Conservation (phyloP, 176 grass and related monocot genomes). For the Aegilops umbellulata region DNA sequence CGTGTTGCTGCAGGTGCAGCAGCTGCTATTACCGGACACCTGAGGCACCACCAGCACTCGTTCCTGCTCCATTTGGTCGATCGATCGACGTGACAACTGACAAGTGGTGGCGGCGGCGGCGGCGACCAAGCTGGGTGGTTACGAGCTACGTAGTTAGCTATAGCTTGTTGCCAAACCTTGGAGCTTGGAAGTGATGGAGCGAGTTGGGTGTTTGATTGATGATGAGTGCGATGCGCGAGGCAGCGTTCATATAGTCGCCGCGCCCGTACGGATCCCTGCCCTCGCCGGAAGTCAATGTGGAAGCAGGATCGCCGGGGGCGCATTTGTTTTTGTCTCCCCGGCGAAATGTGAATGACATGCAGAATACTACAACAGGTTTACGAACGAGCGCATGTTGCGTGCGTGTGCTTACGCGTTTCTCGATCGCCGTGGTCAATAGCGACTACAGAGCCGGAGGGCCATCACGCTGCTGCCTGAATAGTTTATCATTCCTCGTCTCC, state of each 20-base stretch:
- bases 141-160: background rate
- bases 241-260: constrained; percentile 18
- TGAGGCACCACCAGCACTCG: background rate
- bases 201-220: background rate
- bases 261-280: background rate
- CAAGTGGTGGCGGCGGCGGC: background rate
- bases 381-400: background rate
- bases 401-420: constrained; percentile 31
- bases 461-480: background rate
- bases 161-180: background rate
- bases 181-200: background rate
- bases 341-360: constrained; percentile 50
- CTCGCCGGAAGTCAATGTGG: constrained; percentile 18
- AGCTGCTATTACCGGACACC: background rate
- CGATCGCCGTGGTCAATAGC: background rate
- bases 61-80: constrained; percentile 33
- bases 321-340: background rate
- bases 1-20: constrained; percentile 21
- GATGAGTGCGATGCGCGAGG: constrained; percentile 5
- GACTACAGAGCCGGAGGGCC: background rate
- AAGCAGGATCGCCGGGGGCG: background rate
- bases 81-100: background rate
- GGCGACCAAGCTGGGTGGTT: background rate
- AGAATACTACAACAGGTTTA: background rate
- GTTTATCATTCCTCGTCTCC: background rate